Evolutionary conservation across 2,329 filamentous ascomycete species (phyloP), one percentile per base, ranked within the genome.

Genomic region (Aspergillus sp.): DNA sequence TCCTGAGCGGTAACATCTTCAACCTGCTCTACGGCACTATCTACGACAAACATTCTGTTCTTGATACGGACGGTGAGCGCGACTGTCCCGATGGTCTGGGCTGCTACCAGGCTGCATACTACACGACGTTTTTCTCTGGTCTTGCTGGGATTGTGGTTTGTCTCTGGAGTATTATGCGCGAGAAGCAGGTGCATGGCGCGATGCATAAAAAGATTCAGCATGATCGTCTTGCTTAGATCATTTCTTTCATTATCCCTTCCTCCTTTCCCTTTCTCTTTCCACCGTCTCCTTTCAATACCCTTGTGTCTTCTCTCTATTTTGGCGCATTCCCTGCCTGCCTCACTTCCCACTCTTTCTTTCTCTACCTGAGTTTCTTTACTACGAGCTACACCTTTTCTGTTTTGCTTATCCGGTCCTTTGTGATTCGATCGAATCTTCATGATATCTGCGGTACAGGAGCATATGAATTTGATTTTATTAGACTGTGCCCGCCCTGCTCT

Each of bases 11-110:
- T 43, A 94, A 97, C 58, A 67, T 95, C 26, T 97, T 94, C 75
- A 98, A 97, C 63, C 70, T 96, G 1, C 81, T 93, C 48, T 98
- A 97, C 63, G 93, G 93, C 42, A 70, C 66, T 10, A 82, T 95
- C 0, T 94, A 88, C 57, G 93, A 98, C 63, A 71, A 72, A 6
- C 89, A 96, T 65, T 90, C 85, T 26, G 69, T 83, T 32, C 71
- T 88, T 7, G 77, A 80, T 19, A 75, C 78, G 0, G 77, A 80
- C 38, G 88, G 88, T 19, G 82, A 88, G 54, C 76, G 84, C 29
- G 78, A 81, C 19, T 97, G 93, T 62, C 74, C 77, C 19, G 81
- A 91, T 28, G 93, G 93, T 0, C 67, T 91, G 7, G 73, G 77
- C 19, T 97, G 91, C 66, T 97, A 96, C 68, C 77, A 79, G 29